Conservation (phyloP, 345 rosid genomes). For the Lagerstroemia speciosa region DNA sequence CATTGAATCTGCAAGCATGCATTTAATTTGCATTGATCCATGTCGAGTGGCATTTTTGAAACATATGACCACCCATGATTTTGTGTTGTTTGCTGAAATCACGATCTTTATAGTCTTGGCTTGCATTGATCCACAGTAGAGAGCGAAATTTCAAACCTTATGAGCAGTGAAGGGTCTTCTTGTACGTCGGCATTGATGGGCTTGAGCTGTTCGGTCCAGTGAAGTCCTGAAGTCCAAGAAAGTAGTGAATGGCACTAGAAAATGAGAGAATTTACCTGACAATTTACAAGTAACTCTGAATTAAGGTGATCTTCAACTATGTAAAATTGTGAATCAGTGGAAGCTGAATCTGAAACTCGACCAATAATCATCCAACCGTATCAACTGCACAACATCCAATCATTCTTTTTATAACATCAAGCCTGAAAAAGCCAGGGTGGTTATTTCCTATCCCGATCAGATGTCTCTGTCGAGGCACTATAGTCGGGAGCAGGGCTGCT, state of each 20-base stretch:
- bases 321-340: not conserved
- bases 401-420: constrained; percentile 14
- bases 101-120: not conserved
- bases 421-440: constrained; percentile 73
- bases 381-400: not conserved
- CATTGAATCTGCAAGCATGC: not conserved
- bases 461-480: constrained; percentile 48
- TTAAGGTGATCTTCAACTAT: not conserved
- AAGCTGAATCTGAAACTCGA: not conserved
- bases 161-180: not conserved
- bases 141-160: not conserved
- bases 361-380: not conserved
- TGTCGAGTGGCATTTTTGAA: too few species aligned
- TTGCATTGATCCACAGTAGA: not conserved
- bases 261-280: too few species aligned
- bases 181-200: not conserved
- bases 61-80: too few species aligned
- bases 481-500: constrained; percentile 41
- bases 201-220: not conserved
- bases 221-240: too few species aligned
- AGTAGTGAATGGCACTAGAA: not conserved
- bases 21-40: not conserved
- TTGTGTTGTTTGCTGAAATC: not conserved
- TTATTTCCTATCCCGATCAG: constrained; percentile 48
- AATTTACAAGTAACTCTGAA: not conserved